Conservation (phyloP, 768 basidiomycete species). For the Naganishia vaughanmartiniae region DNA sequence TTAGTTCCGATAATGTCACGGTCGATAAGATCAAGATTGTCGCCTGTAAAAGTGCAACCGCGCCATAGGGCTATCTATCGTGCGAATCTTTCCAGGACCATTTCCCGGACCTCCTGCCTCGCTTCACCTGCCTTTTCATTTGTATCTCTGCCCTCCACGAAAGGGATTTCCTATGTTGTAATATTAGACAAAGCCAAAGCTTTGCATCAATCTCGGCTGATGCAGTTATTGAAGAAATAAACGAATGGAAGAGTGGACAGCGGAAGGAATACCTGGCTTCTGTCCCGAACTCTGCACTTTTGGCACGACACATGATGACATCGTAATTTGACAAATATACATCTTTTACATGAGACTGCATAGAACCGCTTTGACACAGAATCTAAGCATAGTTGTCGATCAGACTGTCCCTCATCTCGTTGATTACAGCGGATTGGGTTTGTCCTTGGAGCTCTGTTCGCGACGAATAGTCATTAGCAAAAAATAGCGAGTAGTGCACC, state of each 20-base stretch:
- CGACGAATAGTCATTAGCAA: slow-evolving; percentile 15
- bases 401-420: slow-evolving; percentile 84
- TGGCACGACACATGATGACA: not conserved
- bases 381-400: slow-evolving; percentile 85
- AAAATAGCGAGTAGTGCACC: slow-evolving; percentile 1
- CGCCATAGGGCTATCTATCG: not conserved
- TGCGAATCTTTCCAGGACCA: not conserved
- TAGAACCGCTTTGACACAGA: not conserved
- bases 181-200: not conserved
- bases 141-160: not conserved
- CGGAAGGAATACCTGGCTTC: too few species aligned
- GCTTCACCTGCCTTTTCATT: not conserved
- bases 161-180: not conserved
- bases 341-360: not conserved
- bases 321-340: not conserved
- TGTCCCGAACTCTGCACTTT: too few species aligned
- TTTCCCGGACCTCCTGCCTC: not conserved
- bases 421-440: slow-evolving; percentile 74
- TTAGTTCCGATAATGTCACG: slow-evolving; percentile 50
- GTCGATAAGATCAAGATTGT: slow-evolving; percentile 87
- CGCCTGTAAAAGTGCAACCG: slow-evolving; percentile 69
- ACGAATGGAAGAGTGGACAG: too few species aligned
- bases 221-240: too few species aligned
- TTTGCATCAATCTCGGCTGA: too few species aligned
- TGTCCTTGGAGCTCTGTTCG: slow-evolving; percentile 77